Percentiles rank a stretch among this genome's conserved stretches.
Conservation (phyloP, 768 basidiomycete genomes). For the Auriculariales sp. region DNA sequence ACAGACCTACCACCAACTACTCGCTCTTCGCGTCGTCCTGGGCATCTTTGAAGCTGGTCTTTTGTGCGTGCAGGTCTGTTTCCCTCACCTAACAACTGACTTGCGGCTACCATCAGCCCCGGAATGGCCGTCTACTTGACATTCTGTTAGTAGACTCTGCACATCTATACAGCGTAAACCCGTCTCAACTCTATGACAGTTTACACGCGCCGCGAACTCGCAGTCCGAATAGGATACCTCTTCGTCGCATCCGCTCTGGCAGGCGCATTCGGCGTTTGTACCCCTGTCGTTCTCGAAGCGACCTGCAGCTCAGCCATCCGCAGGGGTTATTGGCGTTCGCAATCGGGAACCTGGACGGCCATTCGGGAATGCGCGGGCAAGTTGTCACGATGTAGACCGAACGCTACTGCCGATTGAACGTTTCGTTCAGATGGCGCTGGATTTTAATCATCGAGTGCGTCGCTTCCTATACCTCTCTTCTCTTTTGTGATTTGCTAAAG, state of each 20-base stretch:
- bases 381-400: not conserved
- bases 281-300: not conserved
- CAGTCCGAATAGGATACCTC: slow-evolving; percentile 5
- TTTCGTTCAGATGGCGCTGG: slow-evolving; percentile 3
- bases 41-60: slow-evolving; percentile 7
- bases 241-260: slow-evolving; percentile 5
- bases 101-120: slow-evolving; percentile 1
- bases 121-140: slow-evolving; percentile 5
- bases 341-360: slow-evolving; percentile 4
- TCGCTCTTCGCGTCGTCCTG: slow-evolving; percentile 3
- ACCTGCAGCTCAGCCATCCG: not conserved
- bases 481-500: not conserved
- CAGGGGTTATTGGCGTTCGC: slow-evolving; percentile 6
- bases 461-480: not conserved
- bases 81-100: not conserved
- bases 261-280: slow-evolving; percentile 4
- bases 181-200: not conserved
- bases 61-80: not conserved
- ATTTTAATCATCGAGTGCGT: slow-evolving; percentile 5
- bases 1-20: slow-evolving; percentile 3
- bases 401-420: not conserved
- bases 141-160: not conserved
- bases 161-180: not conserved
- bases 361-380: slow-evolving; percentile 4
- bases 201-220: slow-evolving; percentile 3